phyloP scores from a whole-genome alignment of 2,329 filamentous ascomycete genomes.

The Diaporthe sp. region DNA sequence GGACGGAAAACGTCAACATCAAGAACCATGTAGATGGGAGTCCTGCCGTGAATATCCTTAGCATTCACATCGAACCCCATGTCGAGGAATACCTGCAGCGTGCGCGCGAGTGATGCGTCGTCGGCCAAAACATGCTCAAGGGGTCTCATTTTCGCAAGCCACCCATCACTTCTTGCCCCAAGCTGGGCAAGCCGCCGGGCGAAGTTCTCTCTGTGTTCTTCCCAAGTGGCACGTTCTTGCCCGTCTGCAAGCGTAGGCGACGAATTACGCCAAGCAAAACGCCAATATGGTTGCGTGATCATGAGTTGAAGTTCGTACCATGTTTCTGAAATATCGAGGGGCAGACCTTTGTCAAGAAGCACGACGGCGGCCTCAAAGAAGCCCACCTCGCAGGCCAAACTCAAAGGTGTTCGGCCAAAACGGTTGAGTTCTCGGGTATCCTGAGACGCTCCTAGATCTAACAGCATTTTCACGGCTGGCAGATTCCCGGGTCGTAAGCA shows the following conservation, averaged over 20 bases:
- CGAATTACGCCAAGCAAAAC: too few species aligned
- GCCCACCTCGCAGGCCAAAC: background rate
- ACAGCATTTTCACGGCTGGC: background rate
- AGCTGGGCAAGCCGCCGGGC: background rate
- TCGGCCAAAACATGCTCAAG: background rate
- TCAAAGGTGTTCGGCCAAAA: background rate
- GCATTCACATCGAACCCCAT: background rate
- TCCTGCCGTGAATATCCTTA: background rate
- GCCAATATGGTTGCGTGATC: too few species aligned
- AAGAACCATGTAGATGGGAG: background rate
- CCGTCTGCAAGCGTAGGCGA: too few species aligned
- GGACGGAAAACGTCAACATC: background rate
- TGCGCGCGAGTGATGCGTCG: background rate
- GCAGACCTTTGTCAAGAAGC: background rate
- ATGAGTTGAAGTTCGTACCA: background rate
- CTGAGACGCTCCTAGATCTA: background rate
- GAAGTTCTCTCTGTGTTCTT: background rate
- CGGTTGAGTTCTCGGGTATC: background rate
- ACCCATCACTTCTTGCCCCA: background rate
- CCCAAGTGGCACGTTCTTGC: background rate
- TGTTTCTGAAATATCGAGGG: background rate
- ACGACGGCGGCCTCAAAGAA: slow-evolving; percentile 9
- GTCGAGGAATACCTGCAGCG: background rate
- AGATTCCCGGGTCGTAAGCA: background rate
- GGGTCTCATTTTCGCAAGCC: background rate